These are phyloP conservation scores for Mycocalia duriaeana DNA, from an alignment of 1,284 basidiomycete species.

Conservation along the genomic window DNA sequence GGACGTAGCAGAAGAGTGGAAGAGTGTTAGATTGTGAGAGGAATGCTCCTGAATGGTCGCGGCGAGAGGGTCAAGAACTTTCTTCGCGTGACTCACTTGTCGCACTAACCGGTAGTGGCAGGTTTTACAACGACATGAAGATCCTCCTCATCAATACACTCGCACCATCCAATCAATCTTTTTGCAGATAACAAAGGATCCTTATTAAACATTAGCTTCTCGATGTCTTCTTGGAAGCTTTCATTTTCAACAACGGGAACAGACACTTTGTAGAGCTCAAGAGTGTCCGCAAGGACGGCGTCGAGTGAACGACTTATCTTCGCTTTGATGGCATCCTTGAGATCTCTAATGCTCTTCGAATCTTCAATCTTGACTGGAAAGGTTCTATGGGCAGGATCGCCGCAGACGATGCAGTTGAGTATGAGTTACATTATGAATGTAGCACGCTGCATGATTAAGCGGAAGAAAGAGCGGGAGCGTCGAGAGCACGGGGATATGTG, in stretches of 20 bases:
- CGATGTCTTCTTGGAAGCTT: background rate
- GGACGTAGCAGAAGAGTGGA: background rate
- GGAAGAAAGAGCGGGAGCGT: too few relatives aligned
- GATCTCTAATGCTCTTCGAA: background rate
- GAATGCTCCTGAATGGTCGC: too few relatives aligned
- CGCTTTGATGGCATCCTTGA: conserved; percentile 8
- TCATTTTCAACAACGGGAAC: conserved; percentile 2
- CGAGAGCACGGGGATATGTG: too few relatives aligned
- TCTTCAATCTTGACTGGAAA: conserved; percentile 5
- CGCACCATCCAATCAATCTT: background rate
- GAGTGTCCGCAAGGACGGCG: background rate
- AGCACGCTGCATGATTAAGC: too few relatives aligned
- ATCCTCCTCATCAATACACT: background rate
- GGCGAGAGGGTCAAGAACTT: too few relatives aligned
- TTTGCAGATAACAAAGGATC: background rate
- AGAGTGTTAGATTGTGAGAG: too few relatives aligned
- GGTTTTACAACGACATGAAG: background rate
- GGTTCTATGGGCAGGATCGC: background rate
- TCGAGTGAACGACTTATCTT: conserved; percentile 1
- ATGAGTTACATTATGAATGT: too few relatives aligned
- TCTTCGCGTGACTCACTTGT: too few relatives aligned
- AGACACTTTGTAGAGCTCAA: conserved; percentile 9
- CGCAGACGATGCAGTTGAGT: conserved; percentile 6
- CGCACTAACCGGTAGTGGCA: background rate
- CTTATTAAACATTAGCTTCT: background rate